phyloP scores from a whole-genome alignment of 2,329 filamentous ascomycete genomes.

The Akanthomyces dipterigenus region DNA sequence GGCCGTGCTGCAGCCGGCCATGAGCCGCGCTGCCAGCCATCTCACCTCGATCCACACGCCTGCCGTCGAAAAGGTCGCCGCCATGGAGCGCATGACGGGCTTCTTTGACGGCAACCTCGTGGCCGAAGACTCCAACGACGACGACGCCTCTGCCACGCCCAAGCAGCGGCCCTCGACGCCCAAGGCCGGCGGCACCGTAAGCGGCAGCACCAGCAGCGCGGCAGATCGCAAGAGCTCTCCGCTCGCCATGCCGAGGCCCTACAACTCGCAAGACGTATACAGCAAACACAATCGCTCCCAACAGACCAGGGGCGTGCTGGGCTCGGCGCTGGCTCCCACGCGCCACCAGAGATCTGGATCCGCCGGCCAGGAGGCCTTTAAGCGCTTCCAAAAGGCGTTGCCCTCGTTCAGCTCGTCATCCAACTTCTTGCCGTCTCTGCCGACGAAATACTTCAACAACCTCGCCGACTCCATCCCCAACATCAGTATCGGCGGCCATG shows the following conservation, averaged over 20 bases:
- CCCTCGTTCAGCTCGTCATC: constrained; percentile 39
- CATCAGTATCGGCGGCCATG: constrained; percentile 15
- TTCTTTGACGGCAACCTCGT: constrained; percentile 20
- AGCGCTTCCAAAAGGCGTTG: constrained; percentile 48
- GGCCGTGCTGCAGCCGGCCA: constrained; percentile 52
- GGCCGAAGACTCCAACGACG: constrained; percentile 15
- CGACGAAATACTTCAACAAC: constrained; percentile 17
- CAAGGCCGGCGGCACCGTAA: background rate
- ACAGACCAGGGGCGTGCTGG: constrained; percentile 29
- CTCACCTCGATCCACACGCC: constrained; percentile 49
- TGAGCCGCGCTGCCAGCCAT: constrained; percentile 50
- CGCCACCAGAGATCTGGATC: constrained; percentile 47
- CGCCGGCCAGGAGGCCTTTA: constrained; percentile 50
- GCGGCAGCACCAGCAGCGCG: too few relatives aligned
- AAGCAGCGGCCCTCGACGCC: background rate
- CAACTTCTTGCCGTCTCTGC: constrained; percentile 35
- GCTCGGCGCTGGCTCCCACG: constrained; percentile 39
- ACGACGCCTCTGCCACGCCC: constrained; percentile 13
- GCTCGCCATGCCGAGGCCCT: background rate
- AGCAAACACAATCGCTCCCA: constrained; percentile 7
- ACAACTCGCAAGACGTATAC: constrained; percentile 12
- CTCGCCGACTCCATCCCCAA: constrained; percentile 15
- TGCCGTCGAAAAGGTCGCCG: constrained; percentile 51
- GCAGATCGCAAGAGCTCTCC: background rate
- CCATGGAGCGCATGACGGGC: constrained; percentile 35